Evolutionary conservation across 148 eudicot genomes (phyloP).

Genomic region (Chenopodium quinoa): DNA sequence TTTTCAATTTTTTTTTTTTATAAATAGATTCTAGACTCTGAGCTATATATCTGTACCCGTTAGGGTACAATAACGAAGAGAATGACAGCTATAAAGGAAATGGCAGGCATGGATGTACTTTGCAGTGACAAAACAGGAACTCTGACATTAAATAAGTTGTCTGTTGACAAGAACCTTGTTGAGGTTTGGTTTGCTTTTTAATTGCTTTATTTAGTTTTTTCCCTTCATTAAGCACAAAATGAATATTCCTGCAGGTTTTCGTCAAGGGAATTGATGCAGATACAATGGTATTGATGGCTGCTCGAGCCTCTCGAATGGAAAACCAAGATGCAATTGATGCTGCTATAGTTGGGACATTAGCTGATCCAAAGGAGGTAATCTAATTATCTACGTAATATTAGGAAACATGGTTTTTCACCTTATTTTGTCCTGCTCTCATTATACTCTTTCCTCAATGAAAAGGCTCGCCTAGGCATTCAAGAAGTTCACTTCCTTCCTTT

Average conservation of each 20-base stretch:
- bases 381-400: background rate
- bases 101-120: constrained; percentile 57
- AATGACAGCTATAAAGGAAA: constrained; percentile 50
- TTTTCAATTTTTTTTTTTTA: no score
- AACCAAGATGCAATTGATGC: constrained; percentile 60
- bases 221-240: background rate
- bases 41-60: background rate
- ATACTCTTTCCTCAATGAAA: constrained; percentile 8
- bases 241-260: constrained; percentile 34
- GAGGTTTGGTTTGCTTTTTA: constrained; percentile 32
- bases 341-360: constrained; percentile 47
- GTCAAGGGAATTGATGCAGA: constrained; percentile 42
- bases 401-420: background rate
- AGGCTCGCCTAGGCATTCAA: constrained; percentile 55
- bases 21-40: background rate
- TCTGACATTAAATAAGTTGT: constrained; percentile 42
- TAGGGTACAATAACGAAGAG: constrained; percentile 50
- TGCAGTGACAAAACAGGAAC: constrained; percentile 52
- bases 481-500: constrained; percentile 63
- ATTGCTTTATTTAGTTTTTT: no score
- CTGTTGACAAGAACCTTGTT: constrained; percentile 43
- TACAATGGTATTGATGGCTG: constrained; percentile 51
- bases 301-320: constrained; percentile 57
- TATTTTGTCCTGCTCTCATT: background rate
- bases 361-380: constrained; percentile 52